Conservation (phyloP, 2,329 filamentous ascomycete species). For the Nothopassalora personata region DNA sequence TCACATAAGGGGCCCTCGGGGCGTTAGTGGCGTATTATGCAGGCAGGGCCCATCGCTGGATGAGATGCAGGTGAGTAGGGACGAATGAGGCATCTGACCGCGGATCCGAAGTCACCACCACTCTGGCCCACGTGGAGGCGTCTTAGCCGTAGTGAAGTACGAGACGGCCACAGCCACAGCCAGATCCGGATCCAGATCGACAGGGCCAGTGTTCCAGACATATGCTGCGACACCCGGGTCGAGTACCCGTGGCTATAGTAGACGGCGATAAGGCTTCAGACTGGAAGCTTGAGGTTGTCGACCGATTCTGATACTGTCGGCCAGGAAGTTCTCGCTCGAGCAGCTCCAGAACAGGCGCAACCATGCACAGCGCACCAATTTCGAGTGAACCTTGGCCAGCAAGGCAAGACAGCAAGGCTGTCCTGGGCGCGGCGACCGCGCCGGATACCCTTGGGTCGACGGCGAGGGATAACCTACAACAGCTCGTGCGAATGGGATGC, state of each 20-base stretch:
- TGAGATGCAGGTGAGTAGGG: constrained; percentile 2
- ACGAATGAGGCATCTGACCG: constrained; percentile 8
- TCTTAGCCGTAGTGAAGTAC: constrained; percentile 2
- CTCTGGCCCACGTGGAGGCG: constrained; percentile 17
- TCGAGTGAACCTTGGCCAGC: background rate
- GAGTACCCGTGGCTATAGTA: constrained; percentile 14
- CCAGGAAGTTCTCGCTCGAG: background rate
- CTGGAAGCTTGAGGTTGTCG: background rate
- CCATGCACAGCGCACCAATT: constrained; percentile 7
- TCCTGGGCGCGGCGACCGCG: background rate
- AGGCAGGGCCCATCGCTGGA: constrained; percentile 12
- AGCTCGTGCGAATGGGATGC: background rate
- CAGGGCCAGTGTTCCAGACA: constrained; percentile 14
- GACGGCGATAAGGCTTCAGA: background rate
- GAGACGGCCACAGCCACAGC: constrained; percentile 11
- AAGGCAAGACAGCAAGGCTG: background rate
- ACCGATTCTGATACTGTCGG: background rate
- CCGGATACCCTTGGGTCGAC: background rate
- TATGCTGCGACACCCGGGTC: constrained; percentile 6
- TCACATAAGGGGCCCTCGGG: constrained; percentile 5
- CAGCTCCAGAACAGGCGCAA: background rate
- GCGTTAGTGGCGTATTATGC: constrained; percentile 8
- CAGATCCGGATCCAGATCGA: constrained; percentile 15
- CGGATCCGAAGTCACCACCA: constrained; percentile 8
- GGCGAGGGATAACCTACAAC: constrained; percentile 7